Conservation (phyloP, 1,139 yeast genomes). For the Suhomyces yuchorum region DNA sequence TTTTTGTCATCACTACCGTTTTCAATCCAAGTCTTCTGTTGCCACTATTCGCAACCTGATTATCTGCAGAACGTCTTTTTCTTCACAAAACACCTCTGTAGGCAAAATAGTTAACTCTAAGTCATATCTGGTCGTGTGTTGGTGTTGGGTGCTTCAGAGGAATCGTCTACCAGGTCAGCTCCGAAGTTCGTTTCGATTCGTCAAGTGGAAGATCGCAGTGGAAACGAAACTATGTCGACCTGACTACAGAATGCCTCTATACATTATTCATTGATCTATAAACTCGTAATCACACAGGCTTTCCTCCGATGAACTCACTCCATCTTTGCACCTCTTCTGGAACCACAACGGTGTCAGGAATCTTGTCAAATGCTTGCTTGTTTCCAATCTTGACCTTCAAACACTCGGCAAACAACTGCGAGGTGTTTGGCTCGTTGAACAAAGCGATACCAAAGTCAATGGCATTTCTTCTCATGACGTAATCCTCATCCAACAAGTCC, state of each 20-base stretch:
- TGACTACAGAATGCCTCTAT: constrained; percentile 2
- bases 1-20: no score
- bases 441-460: constrained; percentile 96
- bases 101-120: no score
- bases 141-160: no score
- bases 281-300: constrained; percentile 58
- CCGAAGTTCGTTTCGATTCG: no score
- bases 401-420: constrained; percentile 82
- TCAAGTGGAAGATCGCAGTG: no score
- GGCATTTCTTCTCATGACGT: constrained; percentile 98
- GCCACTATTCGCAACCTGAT: no score
- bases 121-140: no score
- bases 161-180: no score
- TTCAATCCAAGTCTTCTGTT: no score
- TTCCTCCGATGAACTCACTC: constrained; percentile 95
- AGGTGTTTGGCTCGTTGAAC: constrained; percentile 94
- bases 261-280: constrained; percentile 6
- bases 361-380: constrained; percentile 46
- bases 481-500: constrained; percentile 80
- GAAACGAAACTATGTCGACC: no score
- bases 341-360: constrained; percentile 53
- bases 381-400: constrained; percentile 69
- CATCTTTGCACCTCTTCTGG: constrained; percentile 91
- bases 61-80: no score
- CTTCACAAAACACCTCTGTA: no score